Evolutionary conservation across 106 monocot species (phyloP), one percentile per base, ranked within the genome.

Genomic region (Dendrobium chrysotoxum): DNA sequence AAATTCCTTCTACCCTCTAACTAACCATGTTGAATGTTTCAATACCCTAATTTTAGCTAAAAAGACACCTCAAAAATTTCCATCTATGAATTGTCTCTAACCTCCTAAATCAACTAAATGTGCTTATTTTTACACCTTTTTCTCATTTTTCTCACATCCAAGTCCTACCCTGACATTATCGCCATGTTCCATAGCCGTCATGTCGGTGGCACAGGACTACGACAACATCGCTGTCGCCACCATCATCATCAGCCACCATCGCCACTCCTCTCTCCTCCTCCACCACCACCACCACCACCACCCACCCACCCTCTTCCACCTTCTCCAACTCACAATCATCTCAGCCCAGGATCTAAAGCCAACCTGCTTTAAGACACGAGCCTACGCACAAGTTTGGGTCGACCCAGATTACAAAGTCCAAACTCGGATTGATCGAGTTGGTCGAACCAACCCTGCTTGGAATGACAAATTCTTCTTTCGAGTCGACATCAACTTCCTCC

Each of bases 381-480:
- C 74, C 55, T 15, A 68, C 28, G 50, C 68, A 25, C 20, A 44
- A 17, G 70, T 44, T 15, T 28, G 50, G 45, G 18, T 38, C 5
- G 6, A 23, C 16, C 64, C 79, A 4, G 23, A 70, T 3, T 70
- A 70, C 40, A 81, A 73, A 30, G 74, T 81, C 39, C 74, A 25
- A 53, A 81, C 81, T 55, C 73, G 74, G 53, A 26, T 55, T 42
- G 72, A 72, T 26, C 72, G 74, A 23, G 30, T 28, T 38, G 79
- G 79, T 28, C 5, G 11, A 25, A 5, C 68, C 44, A 79, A 79
- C 80, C 74, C 81, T 12, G 57, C 17, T 17, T 81, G 81, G 81
- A 81, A 81, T 72, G 81, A 81, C 55, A 81, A 57, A 31, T 77
- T 82, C 65, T 6, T 82, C 82, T 77, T 82, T 77, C 66, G 44